Percentiles rank a stretch among this genome's conserved stretches.
Evolutionary conservation across 176 grass and related monocot genomes (phyloP).

Genomic region (Avena insularis): DNA sequence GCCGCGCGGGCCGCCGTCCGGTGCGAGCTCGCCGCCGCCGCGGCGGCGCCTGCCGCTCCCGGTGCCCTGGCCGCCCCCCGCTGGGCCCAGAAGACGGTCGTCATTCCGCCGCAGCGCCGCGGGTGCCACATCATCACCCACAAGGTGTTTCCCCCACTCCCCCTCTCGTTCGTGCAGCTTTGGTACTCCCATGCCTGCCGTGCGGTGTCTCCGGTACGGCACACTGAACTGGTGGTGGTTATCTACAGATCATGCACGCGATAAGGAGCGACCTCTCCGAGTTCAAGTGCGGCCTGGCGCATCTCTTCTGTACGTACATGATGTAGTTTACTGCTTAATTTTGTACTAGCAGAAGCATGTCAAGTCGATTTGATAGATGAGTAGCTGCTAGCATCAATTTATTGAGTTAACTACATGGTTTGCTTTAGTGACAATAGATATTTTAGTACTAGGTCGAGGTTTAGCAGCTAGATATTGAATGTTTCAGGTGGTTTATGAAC

Average conservation of each 20-base stretch:
- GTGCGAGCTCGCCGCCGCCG: constrained; percentile 44
- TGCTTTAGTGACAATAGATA: background rate
- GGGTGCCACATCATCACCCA: constrained; percentile 95
- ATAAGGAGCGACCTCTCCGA: constrained; percentile 73
- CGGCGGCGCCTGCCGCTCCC: constrained; percentile 39
- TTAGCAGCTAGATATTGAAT: too few relatives aligned
- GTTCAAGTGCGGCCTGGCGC: constrained; percentile 87
- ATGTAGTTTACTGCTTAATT: background rate
- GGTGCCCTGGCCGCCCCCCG: constrained; percentile 59
- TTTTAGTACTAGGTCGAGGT: too few relatives aligned
- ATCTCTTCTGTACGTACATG: constrained; percentile 88
- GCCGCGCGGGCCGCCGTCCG: constrained; percentile 32
- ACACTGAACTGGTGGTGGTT: background rate
- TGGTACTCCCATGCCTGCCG: background rate
- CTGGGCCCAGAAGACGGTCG: constrained; percentile 90
- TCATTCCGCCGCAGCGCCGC: constrained; percentile 83
- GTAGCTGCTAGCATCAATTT: background rate
- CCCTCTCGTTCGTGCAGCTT: background rate
- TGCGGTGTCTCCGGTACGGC: background rate
- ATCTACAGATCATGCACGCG: constrained; percentile 69
- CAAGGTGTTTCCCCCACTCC: constrained; percentile 33
- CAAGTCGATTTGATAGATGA: background rate
- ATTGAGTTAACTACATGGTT: background rate
- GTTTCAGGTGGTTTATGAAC: too few relatives aligned
- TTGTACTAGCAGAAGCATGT: background rate